Conservation (phyloP, 257 asterid species). For the Solanum peruvianum region DNA sequence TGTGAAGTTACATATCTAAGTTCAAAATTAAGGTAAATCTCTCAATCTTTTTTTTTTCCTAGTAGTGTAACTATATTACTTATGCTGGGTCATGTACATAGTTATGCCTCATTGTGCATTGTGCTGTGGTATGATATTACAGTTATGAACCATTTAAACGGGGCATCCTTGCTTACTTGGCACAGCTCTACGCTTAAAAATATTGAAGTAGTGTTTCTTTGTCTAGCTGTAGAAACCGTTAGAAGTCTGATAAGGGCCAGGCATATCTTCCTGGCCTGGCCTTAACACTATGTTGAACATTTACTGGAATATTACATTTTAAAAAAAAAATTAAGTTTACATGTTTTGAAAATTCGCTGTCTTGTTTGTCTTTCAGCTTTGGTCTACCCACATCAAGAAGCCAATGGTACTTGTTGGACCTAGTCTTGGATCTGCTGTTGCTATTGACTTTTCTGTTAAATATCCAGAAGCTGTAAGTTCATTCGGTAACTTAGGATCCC, state of each 20-base stretch:
- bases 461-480: constrained; percentile 75
- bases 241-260: background rate
- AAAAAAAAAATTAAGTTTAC: background rate
- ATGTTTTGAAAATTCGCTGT: background rate
- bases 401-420: constrained; percentile 95
- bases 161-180: background rate
- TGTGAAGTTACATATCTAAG: background rate
- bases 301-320: background rate
- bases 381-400: constrained; percentile 60
- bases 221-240: background rate
- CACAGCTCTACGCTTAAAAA: background rate
- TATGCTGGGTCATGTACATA: background rate
- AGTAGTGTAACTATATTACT: background rate
- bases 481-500: background rate
- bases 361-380: constrained; percentile 30
- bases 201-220: background rate
- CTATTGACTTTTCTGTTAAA: constrained; percentile 60
- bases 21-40: background rate
- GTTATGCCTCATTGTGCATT: background rate
- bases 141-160: background rate
- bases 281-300: background rate
- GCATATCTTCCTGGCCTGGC: background rate
- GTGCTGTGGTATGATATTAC: background rate
- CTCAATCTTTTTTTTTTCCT: background rate
- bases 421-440: constrained; percentile 93